These are phyloP conservation scores for Claviceps fusiformis DNA, from an alignment of 2,329 filamentous ascomycete genomes.

Conservation along the genomic window DNA sequence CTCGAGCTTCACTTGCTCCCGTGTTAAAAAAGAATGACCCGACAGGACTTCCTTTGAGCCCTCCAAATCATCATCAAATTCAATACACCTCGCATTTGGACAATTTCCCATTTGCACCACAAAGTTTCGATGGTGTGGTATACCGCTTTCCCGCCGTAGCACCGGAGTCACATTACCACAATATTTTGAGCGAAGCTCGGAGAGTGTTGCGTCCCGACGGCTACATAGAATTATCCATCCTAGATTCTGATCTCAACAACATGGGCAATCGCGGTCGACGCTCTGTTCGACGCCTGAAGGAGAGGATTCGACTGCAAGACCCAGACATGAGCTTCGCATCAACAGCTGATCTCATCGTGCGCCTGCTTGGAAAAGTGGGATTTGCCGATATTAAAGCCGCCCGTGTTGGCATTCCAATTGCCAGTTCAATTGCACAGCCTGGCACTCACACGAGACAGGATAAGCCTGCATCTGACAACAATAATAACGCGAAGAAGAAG, in stretches of 20 bases:
- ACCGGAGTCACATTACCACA: slow-evolving; percentile 54
- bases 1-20: slow-evolving; percentile 37
- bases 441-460: slow-evolving; percentile 7
- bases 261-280: slow-evolving; percentile 62
- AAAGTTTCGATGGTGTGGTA: slow-evolving; percentile 64
- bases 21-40: slow-evolving; percentile 21
- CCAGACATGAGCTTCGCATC: slow-evolving; percentile 47
- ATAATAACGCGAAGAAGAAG: too few species aligned
- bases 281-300: slow-evolving; percentile 57
- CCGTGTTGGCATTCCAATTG: slow-evolving; percentile 64
- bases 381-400: slow-evolving; percentile 64
- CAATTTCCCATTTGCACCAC: slow-evolving; percentile 61
- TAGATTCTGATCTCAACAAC: slow-evolving; percentile 70
- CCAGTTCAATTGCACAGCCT: slow-evolving; percentile 30
- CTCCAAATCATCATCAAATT: slow-evolving; percentile 63
- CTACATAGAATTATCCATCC: slow-evolving; percentile 63
- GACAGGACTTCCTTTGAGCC: slow-evolving; percentile 39
- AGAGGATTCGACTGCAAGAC: slow-evolving; percentile 49
- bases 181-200: slow-evolving; percentile 60
- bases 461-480: slow-evolving; percentile 7
- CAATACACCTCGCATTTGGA: slow-evolving; percentile 48
- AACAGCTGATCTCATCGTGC: slow-evolving; percentile 47
- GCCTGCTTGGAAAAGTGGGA: slow-evolving; percentile 52
- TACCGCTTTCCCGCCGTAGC: slow-evolving; percentile 63
- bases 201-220: slow-evolving; percentile 67